Conservation (phyloP, 2,329 filamentous ascomycete genomes). For the Emericellopsis cladophorae region DNA sequence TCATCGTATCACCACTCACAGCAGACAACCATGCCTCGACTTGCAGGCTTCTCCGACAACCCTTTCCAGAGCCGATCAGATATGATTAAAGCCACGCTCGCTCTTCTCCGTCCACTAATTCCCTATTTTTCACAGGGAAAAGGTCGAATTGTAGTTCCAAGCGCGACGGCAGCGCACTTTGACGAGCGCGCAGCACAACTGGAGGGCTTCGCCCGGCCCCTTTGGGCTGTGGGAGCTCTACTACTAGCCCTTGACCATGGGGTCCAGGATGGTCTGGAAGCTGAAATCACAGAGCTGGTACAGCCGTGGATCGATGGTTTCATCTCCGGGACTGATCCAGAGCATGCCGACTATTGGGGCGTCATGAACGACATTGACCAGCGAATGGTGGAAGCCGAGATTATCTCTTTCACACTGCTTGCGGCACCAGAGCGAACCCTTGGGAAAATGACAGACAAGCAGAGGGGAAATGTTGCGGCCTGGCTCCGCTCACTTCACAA, state of each 20-base stretch:
- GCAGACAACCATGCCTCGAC: conserved; percentile 17
- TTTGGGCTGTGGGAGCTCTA: conserved; percentile 20
- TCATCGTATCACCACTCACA: too few species aligned
- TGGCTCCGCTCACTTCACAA: conserved; percentile 30
- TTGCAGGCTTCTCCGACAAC: conserved; percentile 28
- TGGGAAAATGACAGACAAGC: conserved; percentile 12
- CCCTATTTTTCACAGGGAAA: conserved; percentile 18
- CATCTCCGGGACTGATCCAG: conserved; percentile 18
- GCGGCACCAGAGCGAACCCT: conserved; percentile 23
- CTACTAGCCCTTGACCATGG: neutral
- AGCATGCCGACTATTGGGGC: conserved; percentile 31
- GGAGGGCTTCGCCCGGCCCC: conserved; percentile 28
- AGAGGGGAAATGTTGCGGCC: conserved; percentile 19
- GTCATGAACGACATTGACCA: conserved; percentile 30
- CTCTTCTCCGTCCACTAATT: conserved; percentile 19
- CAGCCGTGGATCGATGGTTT: conserved; percentile 18
- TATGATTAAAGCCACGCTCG: conserved; percentile 17
- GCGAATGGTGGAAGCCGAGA: conserved; percentile 41
- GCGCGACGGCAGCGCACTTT: conserved; percentile 25
- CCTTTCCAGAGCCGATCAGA: conserved; percentile 20
- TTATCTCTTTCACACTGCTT: conserved; percentile 33
- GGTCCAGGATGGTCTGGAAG: neutral
- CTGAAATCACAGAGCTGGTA: conserved; percentile 1
- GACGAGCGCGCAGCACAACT: conserved; percentile 30
- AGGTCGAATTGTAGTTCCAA: conserved; percentile 22